These are phyloP conservation scores for Aphanomyces cochlioides DNA, from an alignment of 352 stramenopile species.

Conservation along the genomic window DNA sequence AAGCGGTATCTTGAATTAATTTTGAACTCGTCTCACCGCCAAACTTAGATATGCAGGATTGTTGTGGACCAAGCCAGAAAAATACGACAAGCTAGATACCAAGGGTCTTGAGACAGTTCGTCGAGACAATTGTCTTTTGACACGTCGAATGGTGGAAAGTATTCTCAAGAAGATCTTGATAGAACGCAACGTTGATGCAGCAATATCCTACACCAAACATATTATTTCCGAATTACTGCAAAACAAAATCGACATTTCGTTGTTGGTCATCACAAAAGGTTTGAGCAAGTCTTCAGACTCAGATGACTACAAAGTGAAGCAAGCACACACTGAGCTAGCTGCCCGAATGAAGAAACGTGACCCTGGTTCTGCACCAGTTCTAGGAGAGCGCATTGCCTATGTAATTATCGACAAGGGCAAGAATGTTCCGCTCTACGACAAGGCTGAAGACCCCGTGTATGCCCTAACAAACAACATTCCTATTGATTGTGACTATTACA, in stretches of 20 bases:
- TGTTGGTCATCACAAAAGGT: conserved; percentile 99
- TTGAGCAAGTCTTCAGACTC: conserved; percentile 98
- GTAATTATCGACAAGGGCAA: conserved; percentile 99
- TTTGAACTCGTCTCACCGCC: neutral
- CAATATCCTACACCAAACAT: conserved; percentile 97
- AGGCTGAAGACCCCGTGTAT: conserved; percentile 98
- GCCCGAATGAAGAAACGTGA: conserved; percentile 98
- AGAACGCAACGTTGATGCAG: conserved; percentile 92
- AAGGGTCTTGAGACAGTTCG: conserved; percentile 98
- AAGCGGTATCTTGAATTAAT: conserved; percentile 86
- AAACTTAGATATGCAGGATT: conserved; percentile 52
- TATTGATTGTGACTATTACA: conserved; percentile 99
- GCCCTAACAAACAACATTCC: conserved; percentile 98
- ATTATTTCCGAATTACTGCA: conserved; percentile 98
- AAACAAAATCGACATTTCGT: conserved; percentile 99
- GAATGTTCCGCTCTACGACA: conserved; percentile 94
- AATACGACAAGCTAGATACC: conserved; percentile 99
- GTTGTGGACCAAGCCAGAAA: conserved; percentile 88
- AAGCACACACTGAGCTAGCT: conserved; percentile 98
- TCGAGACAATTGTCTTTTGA: conserved; percentile 98
- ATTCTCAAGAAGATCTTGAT: conserved; percentile 99
- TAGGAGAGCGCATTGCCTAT: conserved; percentile 99
- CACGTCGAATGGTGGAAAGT: conserved; percentile 96
- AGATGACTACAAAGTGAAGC: conserved; percentile 98
- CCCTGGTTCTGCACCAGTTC: conserved; percentile 93